These are phyloP conservation scores for Mallotus japonicus DNA, from an alignment of 441 rosid species.

Conservation along the genomic window DNA sequence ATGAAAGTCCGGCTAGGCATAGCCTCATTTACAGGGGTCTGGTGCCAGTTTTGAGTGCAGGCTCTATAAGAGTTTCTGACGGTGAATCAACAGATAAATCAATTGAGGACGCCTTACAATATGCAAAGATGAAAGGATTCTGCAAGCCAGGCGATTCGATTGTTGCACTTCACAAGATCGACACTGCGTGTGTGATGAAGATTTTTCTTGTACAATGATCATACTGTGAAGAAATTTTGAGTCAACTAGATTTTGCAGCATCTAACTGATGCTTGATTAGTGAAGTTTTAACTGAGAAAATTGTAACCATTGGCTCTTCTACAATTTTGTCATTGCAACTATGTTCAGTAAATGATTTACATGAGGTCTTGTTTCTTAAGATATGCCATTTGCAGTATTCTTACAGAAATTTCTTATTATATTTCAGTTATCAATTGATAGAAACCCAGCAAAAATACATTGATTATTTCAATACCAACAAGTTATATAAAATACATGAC, in stretches of 20 bases:
- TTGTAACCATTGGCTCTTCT: neutral
- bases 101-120: conserved; percentile 58
- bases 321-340: neutral
- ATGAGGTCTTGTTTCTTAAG: too few relatives aligned
- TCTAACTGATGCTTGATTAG: neutral
- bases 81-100: conserved; percentile 81
- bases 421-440: too few relatives aligned
- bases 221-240: neutral
- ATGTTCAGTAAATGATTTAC: neutral
- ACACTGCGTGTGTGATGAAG: conserved; percentile 76
- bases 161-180: conserved; percentile 80
- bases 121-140: conserved; percentile 61
- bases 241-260: neutral
- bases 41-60: conserved; percentile 66
- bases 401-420: too few relatives aligned
- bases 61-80: conserved; percentile 65
- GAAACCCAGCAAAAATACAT: too few relatives aligned
- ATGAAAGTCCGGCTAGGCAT: conserved; percentile 88
- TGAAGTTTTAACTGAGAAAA: neutral
- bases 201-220: conserved; percentile 45
- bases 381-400: too few relatives aligned
- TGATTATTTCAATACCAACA: too few relatives aligned
- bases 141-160: conserved; percentile 82
- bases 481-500: too few relatives aligned
- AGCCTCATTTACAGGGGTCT: conserved; percentile 80